These are phyloP conservation scores for Candida xyloterini DNA, from an alignment of 805 yeast genomes.

Conservation along the genomic window DNA sequence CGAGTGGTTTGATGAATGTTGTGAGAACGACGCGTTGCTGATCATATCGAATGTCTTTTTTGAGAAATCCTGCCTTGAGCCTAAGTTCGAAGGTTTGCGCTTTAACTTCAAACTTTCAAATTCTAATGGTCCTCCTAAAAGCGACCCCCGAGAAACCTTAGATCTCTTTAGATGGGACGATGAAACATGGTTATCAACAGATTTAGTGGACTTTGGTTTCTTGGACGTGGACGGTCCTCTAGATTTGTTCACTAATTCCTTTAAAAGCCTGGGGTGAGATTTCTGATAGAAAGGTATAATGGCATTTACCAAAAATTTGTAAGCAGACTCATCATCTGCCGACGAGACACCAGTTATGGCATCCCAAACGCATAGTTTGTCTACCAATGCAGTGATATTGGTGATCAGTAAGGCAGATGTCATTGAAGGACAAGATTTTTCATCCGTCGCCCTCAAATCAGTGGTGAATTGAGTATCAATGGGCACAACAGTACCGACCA, in stretches of 20 bases:
- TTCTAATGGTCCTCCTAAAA: constrained; percentile 7
- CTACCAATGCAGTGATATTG: constrained; percentile 25
- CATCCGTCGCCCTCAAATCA: constrained; percentile 21
- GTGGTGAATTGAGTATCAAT: constrained; percentile 24
- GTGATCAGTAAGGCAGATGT: constrained; percentile 7
- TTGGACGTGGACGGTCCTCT: constrained; percentile 29
- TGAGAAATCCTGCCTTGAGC: constrained; percentile 22
- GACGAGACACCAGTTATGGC: constrained; percentile 29
- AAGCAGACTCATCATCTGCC: constrained; percentile 28
- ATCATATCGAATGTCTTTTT: constrained; percentile 35
- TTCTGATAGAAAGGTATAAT: constrained; percentile 32
- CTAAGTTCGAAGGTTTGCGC: constrained; percentile 25
- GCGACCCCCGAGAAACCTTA: constrained; percentile 3
- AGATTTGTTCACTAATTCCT: constrained; percentile 27
- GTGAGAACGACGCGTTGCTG: constrained; percentile 24
- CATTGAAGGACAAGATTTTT: background rate
- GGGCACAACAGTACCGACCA: constrained; percentile 31
- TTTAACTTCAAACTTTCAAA: constrained; percentile 20
- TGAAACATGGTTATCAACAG: background rate
- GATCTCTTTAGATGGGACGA: constrained; percentile 1
- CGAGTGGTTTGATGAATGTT: constrained; percentile 1
- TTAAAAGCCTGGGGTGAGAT: constrained; percentile 24
- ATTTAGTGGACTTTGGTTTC: constrained; percentile 5
- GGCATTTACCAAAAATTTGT: constrained; percentile 25
- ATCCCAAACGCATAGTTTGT: constrained; percentile 33